Conservation (phyloP, 2,329 filamentous ascomycete genomes). For the Penicillium capsulatum region DNA sequence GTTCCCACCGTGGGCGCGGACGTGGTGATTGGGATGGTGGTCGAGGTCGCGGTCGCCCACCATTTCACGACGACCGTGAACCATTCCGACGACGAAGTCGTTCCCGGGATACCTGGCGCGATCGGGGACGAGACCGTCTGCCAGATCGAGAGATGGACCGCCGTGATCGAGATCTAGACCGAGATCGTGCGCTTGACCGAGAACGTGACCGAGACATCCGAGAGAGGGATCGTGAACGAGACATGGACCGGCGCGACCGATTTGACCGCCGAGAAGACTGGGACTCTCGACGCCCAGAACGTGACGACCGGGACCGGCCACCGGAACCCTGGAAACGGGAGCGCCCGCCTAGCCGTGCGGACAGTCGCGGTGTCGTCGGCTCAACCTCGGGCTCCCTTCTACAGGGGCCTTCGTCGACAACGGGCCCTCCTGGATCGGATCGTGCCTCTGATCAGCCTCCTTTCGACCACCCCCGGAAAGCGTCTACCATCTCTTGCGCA, state of each 20-base stretch:
- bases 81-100: slow-evolving; percentile 43
- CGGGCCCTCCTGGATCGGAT: slow-evolving; percentile 19
- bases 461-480: slow-evolving; percentile 26
- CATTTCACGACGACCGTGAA: slow-evolving; percentile 42
- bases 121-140: slow-evolving; percentile 31
- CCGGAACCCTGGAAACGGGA: slow-evolving; percentile 40
- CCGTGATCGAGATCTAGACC: slow-evolving; percentile 37
- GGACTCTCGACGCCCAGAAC: slow-evolving; percentile 24
- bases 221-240: slow-evolving; percentile 31
- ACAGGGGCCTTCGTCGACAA: slow-evolving; percentile 5
- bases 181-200: slow-evolving; percentile 31
- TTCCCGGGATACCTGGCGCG: slow-evolving; percentile 43
- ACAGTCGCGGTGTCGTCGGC: slow-evolving; percentile 27
- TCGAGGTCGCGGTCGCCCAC: slow-evolving; percentile 40
- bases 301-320: slow-evolving; percentile 31
- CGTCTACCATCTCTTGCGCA: slow-evolving; percentile 13
- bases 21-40: slow-evolving; percentile 44
- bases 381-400: slow-evolving; percentile 20
- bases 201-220: slow-evolving; percentile 24
- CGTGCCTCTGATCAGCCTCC: slow-evolving; percentile 22
- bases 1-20: slow-evolving; percentile 40
- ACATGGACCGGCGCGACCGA: slow-evolving; percentile 34
- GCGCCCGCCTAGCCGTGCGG: slow-evolving; percentile 32
- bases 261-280: slow-evolving; percentile 32
- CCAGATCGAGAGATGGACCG: slow-evolving; percentile 28